Conservation (phyloP, 2,329 filamentous ascomycete genomes). For the Curvularia verruculosa region DNA sequence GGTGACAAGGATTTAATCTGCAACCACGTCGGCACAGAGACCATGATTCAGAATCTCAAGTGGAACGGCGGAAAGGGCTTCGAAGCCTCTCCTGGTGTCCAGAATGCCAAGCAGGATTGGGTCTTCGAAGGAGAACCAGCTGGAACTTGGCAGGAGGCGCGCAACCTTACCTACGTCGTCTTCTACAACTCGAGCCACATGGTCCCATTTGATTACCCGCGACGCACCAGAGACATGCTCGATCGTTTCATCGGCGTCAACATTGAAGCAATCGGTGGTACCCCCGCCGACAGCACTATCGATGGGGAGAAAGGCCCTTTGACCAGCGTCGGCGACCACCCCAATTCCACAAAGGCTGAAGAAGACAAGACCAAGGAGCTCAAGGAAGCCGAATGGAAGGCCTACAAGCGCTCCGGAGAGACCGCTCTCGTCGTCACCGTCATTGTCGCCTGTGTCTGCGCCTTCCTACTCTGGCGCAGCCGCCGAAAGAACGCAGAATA, state of each 20-base stretch:
- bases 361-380: conserved; percentile 73
- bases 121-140: conserved; percentile 86
- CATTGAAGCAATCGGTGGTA: conserved; percentile 83
- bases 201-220: conserved; percentile 93
- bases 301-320: conserved; percentile 83
- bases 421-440: conserved; percentile 82
- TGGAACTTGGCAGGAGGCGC: conserved; percentile 91
- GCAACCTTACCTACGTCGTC: conserved; percentile 93
- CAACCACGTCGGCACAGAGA: conserved; percentile 94
- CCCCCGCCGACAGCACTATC: conserved; percentile 77
- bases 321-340: conserved; percentile 76
- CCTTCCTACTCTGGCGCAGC: conserved; percentile 69
- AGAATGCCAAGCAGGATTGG: conserved; percentile 93
- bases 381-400: conserved; percentile 85
- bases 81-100: conserved; percentile 82
- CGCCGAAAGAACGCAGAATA: conserved; percentile 52
- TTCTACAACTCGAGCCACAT: conserved; percentile 98
- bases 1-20: conserved; percentile 95
- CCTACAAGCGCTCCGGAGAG: conserved; percentile 87
- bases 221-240: conserved; percentile 91
- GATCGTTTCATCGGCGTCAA: conserved; percentile 95
- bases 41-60: conserved; percentile 84
- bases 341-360: conserved; percentile 70
- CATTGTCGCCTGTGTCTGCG: conserved; percentile 75
- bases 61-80: conserved; percentile 95